phyloP scores from a whole-genome alignment of 768 basidiomycete genomes.

The Myochromella boudieri region DNA sequence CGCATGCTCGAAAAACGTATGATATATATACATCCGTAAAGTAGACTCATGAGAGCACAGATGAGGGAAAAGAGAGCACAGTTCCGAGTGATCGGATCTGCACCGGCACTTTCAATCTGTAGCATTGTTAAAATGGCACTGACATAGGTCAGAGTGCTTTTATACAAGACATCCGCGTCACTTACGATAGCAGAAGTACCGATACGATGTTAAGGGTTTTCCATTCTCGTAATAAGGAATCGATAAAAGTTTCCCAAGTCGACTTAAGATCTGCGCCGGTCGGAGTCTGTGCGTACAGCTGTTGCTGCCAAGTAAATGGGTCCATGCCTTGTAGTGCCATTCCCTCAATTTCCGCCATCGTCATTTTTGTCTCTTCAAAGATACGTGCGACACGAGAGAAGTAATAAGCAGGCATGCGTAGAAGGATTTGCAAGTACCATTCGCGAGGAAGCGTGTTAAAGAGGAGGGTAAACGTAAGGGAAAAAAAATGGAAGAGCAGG shows the following conservation, averaged over 20 bases:
- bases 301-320: constrained; percentile 13
- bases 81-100: constrained; percentile 62
- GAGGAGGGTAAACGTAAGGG: constrained; percentile 14
- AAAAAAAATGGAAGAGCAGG: constrained; percentile 47
- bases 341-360: constrained; percentile 53
- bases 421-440: constrained; percentile 37
- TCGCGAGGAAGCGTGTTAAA: constrained; percentile 24
- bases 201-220: constrained; percentile 75
- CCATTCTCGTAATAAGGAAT: constrained; percentile 68
- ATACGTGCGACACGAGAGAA: constrained; percentile 64
- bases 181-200: constrained; percentile 52
- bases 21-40: constrained; percentile 74
- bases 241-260: constrained; percentile 65
- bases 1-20: constrained; percentile 73
- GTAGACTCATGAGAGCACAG: constrained; percentile 68
- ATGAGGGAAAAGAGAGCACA: constrained; percentile 61
- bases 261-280: constrained; percentile 44
- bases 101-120: constrained; percentile 49
- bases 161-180: neutral
- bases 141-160: neutral
- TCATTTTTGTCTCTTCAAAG: constrained; percentile 64
- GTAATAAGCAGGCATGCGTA: constrained; percentile 63
- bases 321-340: constrained; percentile 45
- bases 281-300: constrained; percentile 27
- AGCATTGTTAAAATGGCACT: constrained; percentile 73